A percentile compares a stretch with the other conserved stretches of the same genome.
Conservation (phyloP, 2,329 filamentous ascomycete species). For the Colletotrichum echinochloae region DNA sequence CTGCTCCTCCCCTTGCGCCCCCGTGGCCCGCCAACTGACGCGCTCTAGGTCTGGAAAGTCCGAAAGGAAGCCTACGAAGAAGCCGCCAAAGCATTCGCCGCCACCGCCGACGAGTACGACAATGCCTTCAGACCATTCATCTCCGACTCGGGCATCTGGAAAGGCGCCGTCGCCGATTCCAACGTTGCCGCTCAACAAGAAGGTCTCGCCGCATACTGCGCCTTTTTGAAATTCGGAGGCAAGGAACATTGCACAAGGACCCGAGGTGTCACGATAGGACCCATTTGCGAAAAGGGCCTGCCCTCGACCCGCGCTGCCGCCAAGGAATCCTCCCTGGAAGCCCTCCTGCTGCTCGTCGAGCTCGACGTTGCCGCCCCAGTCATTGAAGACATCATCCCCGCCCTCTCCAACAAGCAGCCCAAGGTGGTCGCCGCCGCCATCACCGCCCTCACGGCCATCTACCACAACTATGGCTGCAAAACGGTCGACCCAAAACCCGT, state of each 20-base stretch:
- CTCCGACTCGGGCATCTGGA: constrained; percentile 88
- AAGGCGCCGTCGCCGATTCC: constrained; percentile 90
- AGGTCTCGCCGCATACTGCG: constrained; percentile 86
- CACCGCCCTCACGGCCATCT: constrained; percentile 82
- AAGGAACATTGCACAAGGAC: constrained; percentile 83
- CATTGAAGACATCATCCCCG: constrained; percentile 89
- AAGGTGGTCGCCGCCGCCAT: constrained; percentile 83
- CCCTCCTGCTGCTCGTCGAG: constrained; percentile 89
- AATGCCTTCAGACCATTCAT: constrained; percentile 89
- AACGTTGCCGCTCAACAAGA: constrained; percentile 98
- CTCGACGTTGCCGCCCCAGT: constrained; percentile 87
- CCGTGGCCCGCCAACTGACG: constrained; percentile 32
- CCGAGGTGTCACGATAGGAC: constrained; percentile 77
- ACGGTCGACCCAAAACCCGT: constrained; percentile 92
- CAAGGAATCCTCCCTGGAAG: constrained; percentile 88
- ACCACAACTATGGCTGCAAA: constrained; percentile 95
- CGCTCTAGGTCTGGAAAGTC: constrained; percentile 87
- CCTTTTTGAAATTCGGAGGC: constrained; percentile 92
- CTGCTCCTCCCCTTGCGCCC: neutral
- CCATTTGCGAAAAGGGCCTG: constrained; percentile 92
- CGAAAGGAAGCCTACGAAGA: constrained; percentile 96
- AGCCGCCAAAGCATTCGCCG: constrained; percentile 86
- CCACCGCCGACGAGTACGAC: constrained; percentile 86
- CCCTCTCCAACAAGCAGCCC: constrained; percentile 87
- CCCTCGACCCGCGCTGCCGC: constrained; percentile 88